phyloP scores from a whole-genome alignment of 2,329 filamentous ascomycete species.

The Penicillium sp. region DNA sequence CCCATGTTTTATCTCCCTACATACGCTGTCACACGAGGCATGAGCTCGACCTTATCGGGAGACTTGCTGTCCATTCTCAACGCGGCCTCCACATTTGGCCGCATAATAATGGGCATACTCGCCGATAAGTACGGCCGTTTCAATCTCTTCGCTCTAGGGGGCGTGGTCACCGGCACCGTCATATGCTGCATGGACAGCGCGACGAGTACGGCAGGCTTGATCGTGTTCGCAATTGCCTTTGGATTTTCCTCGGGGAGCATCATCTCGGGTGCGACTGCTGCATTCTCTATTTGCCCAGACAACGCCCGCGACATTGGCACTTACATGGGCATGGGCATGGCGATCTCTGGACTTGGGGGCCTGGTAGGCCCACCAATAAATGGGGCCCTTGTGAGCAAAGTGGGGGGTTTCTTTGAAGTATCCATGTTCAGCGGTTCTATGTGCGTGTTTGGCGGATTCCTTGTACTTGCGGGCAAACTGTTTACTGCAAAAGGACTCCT shows the following conservation, averaged over 20 bases:
- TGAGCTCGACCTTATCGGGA: slow-evolving; percentile 19
- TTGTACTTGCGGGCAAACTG: slow-evolving; percentile 32
- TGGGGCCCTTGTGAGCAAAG: slow-evolving; percentile 42
- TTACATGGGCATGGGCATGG: slow-evolving; percentile 21
- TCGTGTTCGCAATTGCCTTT: slow-evolving; percentile 28
- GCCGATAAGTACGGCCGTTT: slow-evolving; percentile 31
- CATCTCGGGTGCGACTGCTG: slow-evolving; percentile 21
- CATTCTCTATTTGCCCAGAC: slow-evolving; percentile 15
- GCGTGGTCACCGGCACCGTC: slow-evolving; percentile 23
- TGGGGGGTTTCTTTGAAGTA: slow-evolving; percentile 36
- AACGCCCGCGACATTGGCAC: slow-evolving; percentile 18
- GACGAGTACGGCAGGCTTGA: slow-evolving; percentile 23
- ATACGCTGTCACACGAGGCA: slow-evolving; percentile 22
- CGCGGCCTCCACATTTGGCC: slow-evolving; percentile 31
- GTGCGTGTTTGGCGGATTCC: slow-evolving; percentile 17
- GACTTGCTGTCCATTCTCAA: slow-evolving; percentile 30
- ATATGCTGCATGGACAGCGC: slow-evolving; percentile 26
- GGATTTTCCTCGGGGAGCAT: slow-evolving; percentile 34
- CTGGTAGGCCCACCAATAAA: slow-evolving; percentile 49
- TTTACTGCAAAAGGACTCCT: slow-evolving; percentile 35
- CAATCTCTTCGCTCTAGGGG: slow-evolving; percentile 24
- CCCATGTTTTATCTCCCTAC: slow-evolving; percentile 29
- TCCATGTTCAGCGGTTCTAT: slow-evolving; percentile 33
- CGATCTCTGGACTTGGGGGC: slow-evolving; percentile 39
- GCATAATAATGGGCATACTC: slow-evolving; percentile 29